These are phyloP conservation scores for Boletus huronensis DNA, from an alignment of 768 basidiomycete species.

Conservation along the genomic window DNA sequence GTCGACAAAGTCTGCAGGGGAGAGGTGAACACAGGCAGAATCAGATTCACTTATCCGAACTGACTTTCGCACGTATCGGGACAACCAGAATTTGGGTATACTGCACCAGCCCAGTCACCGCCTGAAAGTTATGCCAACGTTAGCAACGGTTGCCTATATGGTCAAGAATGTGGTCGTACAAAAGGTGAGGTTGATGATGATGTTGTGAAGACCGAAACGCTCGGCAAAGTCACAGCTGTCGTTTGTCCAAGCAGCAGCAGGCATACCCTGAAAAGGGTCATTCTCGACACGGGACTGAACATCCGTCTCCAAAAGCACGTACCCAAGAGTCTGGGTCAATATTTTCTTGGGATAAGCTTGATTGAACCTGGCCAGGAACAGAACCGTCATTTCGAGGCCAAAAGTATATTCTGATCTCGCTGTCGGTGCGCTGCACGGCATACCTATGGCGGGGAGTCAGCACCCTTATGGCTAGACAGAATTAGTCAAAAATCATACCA, in stretches of 20 bases:
- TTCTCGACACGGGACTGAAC: neutral
- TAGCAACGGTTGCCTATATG: neutral
- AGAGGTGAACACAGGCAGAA: neutral
- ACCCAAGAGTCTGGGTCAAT: conserved; percentile 34
- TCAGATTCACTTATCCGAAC: conserved; percentile 20
- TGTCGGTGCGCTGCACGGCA: conserved; percentile 36
- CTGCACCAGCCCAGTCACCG: conserved; percentile 56
- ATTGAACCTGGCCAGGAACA: conserved; percentile 26
- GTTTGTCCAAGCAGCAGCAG: conserved; percentile 34
- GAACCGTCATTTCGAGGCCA: conserved; percentile 35
- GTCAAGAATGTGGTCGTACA: conserved; percentile 40
- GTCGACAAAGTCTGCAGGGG: conserved; percentile 35
- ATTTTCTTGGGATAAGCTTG: conserved; percentile 8
- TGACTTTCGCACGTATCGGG: conserved; percentile 51
- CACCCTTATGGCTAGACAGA: neutral
- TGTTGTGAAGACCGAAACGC: conserved; percentile 34
- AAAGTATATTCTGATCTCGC: conserved; percentile 41
- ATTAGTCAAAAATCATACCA: conserved; percentile 30
- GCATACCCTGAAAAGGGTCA: conserved; percentile 24
- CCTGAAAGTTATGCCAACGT: conserved; percentile 33
- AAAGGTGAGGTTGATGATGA: conserved; percentile 50
- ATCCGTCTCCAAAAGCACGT: neutral
- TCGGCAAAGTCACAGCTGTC: conserved; percentile 36
- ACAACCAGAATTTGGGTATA: conserved; percentile 48
- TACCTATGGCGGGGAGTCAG: conserved; percentile 33